Conservation (phyloP, 306 rosid species). For the Pachyrhizus erosus region DNA sequence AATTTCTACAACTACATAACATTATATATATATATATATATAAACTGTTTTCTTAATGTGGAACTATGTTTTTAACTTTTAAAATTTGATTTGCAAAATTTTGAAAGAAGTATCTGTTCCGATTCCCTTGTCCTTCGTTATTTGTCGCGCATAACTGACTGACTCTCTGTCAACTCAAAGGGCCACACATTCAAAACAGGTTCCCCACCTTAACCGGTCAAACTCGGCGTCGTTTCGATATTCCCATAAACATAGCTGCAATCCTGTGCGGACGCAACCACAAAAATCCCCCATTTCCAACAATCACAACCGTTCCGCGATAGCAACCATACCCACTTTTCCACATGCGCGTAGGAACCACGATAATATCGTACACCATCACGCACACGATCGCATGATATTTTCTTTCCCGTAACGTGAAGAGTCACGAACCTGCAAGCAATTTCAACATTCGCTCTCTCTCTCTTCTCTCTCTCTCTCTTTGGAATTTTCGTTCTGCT, state of each 20-base stretch:
- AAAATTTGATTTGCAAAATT: no score
- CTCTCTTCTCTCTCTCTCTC: constrained; percentile 17
- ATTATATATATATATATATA: no score
- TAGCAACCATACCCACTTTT: rapidly evolving
- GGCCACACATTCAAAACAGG: constrained; percentile 34
- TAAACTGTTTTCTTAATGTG: background rate
- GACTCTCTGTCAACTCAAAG: constrained; percentile 38
- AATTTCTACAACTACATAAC: no score
- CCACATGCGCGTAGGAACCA: background rate
- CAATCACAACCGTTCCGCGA: background rate
- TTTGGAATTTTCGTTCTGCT: constrained; percentile 46
- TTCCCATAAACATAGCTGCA: background rate
- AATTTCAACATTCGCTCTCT: constrained; percentile 32
- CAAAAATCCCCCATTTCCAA: rapidly evolving
- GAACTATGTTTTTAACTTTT: background rate
- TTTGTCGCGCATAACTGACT: background rate
- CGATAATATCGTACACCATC: background rate
- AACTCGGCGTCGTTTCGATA: constrained; percentile 46
- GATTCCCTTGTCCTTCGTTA: background rate
- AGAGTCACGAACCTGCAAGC: constrained; percentile 31
- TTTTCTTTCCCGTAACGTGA: constrained; percentile 7
- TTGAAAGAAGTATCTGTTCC: background rate
- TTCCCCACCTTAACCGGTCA: constrained; percentile 39
- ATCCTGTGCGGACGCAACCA: background rate
- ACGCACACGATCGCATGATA: background rate